phyloP scores from a whole-genome alignment of 306 rosid genomes.

The Cicer pinnatifidum region DNA sequence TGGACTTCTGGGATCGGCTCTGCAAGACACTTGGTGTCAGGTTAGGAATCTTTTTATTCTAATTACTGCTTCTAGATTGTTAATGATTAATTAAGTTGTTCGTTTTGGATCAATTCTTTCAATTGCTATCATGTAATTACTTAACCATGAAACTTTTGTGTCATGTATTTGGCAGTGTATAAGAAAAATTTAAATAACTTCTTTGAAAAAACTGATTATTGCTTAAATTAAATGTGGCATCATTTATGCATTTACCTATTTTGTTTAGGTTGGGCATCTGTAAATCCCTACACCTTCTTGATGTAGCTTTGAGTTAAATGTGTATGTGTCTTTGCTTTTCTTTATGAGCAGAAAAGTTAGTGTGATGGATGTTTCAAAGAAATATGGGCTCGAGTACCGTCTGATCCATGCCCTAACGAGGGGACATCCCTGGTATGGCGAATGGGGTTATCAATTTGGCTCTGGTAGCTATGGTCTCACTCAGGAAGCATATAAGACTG shows the following conservation, averaged over 20 bases:
- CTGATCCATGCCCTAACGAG: constrained; percentile 76
- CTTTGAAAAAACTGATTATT: not conserved
- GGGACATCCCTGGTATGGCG: constrained; percentile 92
- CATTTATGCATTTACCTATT: constrained; percentile 9
- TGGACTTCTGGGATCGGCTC: constrained; percentile 94
- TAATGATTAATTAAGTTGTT: constrained; percentile 1
- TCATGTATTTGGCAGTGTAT: not conserved
- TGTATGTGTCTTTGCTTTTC: constrained; percentile 34
- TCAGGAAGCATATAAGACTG: constrained; percentile 60
- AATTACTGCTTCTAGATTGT: not conserved
- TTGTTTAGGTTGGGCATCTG: constrained; percentile 46
- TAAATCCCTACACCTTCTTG: constrained; percentile 18
- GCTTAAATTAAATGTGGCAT: constrained; percentile 11
- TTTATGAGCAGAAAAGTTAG: constrained; percentile 71
- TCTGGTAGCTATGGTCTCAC: constrained; percentile 91
- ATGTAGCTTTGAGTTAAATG: constrained; percentile 29
- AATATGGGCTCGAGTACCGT: constrained; percentile 88
- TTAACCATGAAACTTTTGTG: constrained; percentile 2
- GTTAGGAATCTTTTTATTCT: constrained; percentile 44
- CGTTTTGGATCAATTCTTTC: not conserved
- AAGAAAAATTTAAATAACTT: constrained; percentile 8
- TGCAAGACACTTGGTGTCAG: constrained; percentile 83
- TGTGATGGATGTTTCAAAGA: constrained; percentile 97
- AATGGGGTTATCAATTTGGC: constrained; percentile 93
- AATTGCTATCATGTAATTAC: not conserved